Evolutionary conservation across 2,329 filamentous ascomycete genomes (phyloP).

Genomic region (Oidium heveae): DNA sequence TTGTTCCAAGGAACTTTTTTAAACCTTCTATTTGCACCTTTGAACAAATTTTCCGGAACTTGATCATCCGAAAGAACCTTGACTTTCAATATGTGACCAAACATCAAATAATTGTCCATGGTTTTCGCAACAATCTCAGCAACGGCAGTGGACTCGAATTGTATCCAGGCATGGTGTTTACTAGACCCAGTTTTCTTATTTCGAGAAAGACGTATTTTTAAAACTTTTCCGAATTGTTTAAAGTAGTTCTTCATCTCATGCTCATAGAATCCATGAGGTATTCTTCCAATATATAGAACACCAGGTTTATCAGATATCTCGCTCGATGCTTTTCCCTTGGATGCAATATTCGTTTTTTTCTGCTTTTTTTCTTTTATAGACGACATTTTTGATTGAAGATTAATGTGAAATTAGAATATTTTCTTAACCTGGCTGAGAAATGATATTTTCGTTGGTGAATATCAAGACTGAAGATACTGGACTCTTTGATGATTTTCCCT

Average conservation of each 20-base stretch:
- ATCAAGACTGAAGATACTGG: too few relatives aligned
- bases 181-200: slow-evolving; percentile 78
- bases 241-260: slow-evolving; percentile 88
- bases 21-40: slow-evolving; percentile 74
- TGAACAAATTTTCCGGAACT: slow-evolving; percentile 61
- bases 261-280: slow-evolving; percentile 93
- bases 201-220: slow-evolving; percentile 54
- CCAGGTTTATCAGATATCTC: slow-evolving; percentile 29
- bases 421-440: too few relatives aligned
- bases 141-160: slow-evolving; percentile 55
- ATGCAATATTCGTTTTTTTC: too few relatives aligned
- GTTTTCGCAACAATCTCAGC: slow-evolving; percentile 82
- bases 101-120: slow-evolving; percentile 94
- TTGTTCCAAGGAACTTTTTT: slow-evolving; percentile 73
- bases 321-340: too few relatives aligned
- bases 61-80: slow-evolving; percentile 52
- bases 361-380: too few relatives aligned
- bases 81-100: slow-evolving; percentile 81
- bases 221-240: slow-evolving; percentile 70
- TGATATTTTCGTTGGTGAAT: too few relatives aligned
- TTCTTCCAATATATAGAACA: slow-evolving; percentile 70
- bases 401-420: too few relatives aligned
- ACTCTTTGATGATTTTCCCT: too few relatives aligned
- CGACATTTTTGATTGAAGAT: too few relatives aligned
- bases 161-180: slow-evolving; percentile 87